phyloP scores from a whole-genome alignment of 2,329 filamentous ascomycete species.

The Apiospora phragmitis region DNA sequence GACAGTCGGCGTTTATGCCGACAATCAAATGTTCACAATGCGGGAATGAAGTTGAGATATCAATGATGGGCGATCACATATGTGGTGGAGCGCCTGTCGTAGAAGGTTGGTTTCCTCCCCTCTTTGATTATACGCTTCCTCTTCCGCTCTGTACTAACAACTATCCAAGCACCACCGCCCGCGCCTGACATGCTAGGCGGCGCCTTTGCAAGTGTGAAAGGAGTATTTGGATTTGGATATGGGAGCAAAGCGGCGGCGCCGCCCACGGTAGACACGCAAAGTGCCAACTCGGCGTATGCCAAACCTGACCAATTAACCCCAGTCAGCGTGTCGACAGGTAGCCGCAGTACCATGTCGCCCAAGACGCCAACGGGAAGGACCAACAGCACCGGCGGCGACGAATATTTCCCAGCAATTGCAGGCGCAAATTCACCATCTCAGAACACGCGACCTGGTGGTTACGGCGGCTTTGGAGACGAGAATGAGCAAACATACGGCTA shows the following conservation, averaged over 20 bases:
- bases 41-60: slow-evolving; percentile 75
- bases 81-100: slow-evolving; percentile 50
- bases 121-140: too few species aligned
- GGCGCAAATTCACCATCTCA: slow-evolving; percentile 41
- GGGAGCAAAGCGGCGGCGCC: slow-evolving; percentile 40
- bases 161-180: slow-evolving; percentile 18
- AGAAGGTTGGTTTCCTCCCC: slow-evolving; percentile 38
- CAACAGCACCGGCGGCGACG: slow-evolving; percentile 43
- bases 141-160: slow-evolving; percentile 26
- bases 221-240: slow-evolving; percentile 41
- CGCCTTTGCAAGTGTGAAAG: slow-evolving; percentile 38
- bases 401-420: slow-evolving; percentile 49
- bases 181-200: slow-evolving; percentile 34
- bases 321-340: slow-evolving; percentile 59
- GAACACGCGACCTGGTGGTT: slow-evolving; percentile 45
- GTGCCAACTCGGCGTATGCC: slow-evolving; percentile 55
- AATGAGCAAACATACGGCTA: slow-evolving; percentile 21
- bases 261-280: slow-evolving; percentile 54
- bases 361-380: slow-evolving; percentile 51
- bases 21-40: slow-evolving; percentile 88
- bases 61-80: slow-evolving; percentile 81
- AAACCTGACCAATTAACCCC: slow-evolving; percentile 63
- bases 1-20: slow-evolving; percentile 72
- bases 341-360: slow-evolving; percentile 61
- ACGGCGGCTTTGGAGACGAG: slow-evolving; percentile 47